phyloP scores from a whole-genome alignment of 2,329 filamentous ascomycete species.

The Trichoderma koningii region DNA sequence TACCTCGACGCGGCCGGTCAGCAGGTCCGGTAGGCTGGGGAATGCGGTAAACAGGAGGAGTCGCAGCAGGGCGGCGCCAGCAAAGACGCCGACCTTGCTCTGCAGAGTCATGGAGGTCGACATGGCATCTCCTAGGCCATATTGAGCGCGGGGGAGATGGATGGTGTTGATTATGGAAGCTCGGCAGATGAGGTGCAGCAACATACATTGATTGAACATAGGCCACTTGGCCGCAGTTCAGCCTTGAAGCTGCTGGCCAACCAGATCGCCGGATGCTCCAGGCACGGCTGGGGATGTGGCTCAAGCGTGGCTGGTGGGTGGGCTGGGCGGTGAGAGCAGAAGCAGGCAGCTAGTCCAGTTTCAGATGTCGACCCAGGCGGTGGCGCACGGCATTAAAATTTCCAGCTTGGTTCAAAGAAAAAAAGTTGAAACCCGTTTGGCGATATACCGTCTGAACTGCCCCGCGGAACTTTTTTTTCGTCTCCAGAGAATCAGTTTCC shows the following conservation, averaged over 20 bases:
- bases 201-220: conserved; percentile 19
- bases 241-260: conserved; percentile 4
- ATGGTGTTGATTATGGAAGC: background rate
- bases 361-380: conserved; percentile 33
- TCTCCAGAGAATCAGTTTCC: conserved; percentile 30
- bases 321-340: conserved; percentile 34
- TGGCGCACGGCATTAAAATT: conserved; percentile 41
- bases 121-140: conserved; percentile 40
- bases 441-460: conserved; percentile 32
- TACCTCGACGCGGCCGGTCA: conserved; percentile 91
- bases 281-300: background rate
- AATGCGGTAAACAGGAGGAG: conserved; percentile 79
- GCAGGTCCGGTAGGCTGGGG: conserved; percentile 77
- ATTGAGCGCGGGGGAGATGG: conserved; percentile 24
- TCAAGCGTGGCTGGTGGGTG: conserved; percentile 12
- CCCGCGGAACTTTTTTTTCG: conserved; percentile 36
- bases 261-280: background rate
- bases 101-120: conserved; percentile 44
- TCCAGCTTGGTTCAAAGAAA: conserved; percentile 39
- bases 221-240: conserved; percentile 39
- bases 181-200: conserved; percentile 15
- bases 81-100: conserved; percentile 62
- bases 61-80: conserved; percentile 74
- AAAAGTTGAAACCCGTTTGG: conserved; percentile 34
- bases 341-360: conserved; percentile 28